Percentiles rank a stretch among this genome's conserved stretches.
phyloP scores from a whole-genome alignment of 306 rosid genomes.

The Luffa acutangula region DNA sequence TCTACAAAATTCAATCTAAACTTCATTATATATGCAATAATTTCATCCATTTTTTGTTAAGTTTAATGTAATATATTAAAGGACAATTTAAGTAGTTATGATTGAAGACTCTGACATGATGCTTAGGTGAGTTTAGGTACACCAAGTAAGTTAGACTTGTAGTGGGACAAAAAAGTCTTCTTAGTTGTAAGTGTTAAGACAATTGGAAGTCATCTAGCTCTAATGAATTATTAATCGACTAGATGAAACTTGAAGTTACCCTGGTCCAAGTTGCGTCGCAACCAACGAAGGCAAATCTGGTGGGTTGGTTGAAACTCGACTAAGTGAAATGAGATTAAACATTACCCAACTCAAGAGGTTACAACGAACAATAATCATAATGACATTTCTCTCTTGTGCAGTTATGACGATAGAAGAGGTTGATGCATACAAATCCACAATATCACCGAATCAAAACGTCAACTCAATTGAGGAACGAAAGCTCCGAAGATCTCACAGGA shows the following conservation, averaged over 20 bases:
- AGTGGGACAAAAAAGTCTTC: not conserved
- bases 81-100: not conserved
- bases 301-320: not conserved
- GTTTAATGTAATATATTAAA: not conserved
- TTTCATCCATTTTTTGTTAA: not conserved
- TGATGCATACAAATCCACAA: too few species aligned
- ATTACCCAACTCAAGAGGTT: not conserved
- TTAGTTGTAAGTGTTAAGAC: not conserved
- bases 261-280: too few species aligned
- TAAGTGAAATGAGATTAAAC: not conserved
- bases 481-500: too few species aligned
- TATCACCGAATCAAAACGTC: too few species aligned
- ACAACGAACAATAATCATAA: not conserved
- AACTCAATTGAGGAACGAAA: too few species aligned
- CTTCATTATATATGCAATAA: not conserved
- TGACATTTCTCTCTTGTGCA: too few species aligned
- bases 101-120: not conserved
- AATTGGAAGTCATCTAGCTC: not conserved
- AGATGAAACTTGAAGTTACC: not conserved
- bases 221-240: not conserved
- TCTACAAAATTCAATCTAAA: not conserved
- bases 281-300: not conserved
- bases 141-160: not conserved
- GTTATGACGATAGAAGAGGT: too few species aligned
- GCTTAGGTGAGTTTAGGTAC: not conserved